Evolutionary conservation across 176 grass and related monocot genomes (phyloP), one percentile per base, ranked within the genome.

Genomic region (Hyparrhenia diplandra): DNA sequence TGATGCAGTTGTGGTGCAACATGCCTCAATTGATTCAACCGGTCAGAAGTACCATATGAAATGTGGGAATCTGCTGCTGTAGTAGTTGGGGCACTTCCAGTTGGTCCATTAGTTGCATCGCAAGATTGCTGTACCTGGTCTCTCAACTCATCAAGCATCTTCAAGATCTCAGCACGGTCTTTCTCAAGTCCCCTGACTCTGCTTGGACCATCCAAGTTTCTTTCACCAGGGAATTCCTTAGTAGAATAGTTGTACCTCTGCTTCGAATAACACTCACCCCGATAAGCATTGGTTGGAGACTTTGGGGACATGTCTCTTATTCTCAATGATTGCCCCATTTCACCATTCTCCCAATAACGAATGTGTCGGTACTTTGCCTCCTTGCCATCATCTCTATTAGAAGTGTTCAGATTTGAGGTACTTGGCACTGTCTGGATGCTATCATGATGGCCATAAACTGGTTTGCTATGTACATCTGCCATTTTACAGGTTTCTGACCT

Each of bases 131-230:
- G 88, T 10, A 98, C 88, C 83, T 95, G 95, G 54, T 89, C 96
- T 61, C 96, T 92, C 79, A 99, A 82, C 76, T 99, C 96, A 88
- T 93, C 90, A 59, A 99, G 92, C 92, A 93, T 93, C 83, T 73
- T 84, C 58, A 98, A 75, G 59, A 98, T 80, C 31, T 92, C 83
- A 37, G 84, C 88, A 18, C 85, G 85, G 65, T 95, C 92, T 89
- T 91, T 91, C 73, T 98, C 90, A 55, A 95, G 92, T 73, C 82
- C 81, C 35, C 87, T 92, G 45, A 93, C 93, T 91, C 71, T 88
- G 81, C 83, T 94, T 76, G 88, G 85, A 73, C 80, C 88, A 73
- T 90, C 88, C 74, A 85, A 41, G 14, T 78, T 69, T 69, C 51
- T 59, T 60, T 74, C 80, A 57, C 32, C 51, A 17, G 43, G 43